Conservation (phyloP, 345 rosid species). For the Iberis pinnata region DNA sequence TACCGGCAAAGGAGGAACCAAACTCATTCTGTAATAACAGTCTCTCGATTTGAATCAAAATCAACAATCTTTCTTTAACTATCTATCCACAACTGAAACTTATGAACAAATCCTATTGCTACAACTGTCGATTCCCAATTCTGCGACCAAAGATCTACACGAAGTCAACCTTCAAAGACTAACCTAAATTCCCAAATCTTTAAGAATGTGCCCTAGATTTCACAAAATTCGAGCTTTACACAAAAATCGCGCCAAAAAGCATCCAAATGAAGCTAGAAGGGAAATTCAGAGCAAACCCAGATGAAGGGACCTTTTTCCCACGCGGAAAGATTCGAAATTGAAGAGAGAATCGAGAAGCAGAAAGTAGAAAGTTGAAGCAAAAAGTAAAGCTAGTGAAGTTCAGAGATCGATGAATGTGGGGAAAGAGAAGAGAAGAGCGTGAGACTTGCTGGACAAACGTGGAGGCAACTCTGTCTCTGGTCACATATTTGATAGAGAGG, state of each 20-base stretch:
- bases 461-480: conserved; percentile 53
- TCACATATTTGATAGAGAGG: conserved; percentile 22
- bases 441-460: conserved; percentile 58
- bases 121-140: conserved; percentile 8
- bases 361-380: neutral
- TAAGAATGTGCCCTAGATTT: neutral
- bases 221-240: conserved; percentile 4
- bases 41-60: neutral
- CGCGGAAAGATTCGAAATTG: conserved; percentile 12
- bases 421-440: conserved; percentile 26
- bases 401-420: conserved; percentile 10
- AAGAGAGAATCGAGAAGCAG: conserved; percentile 14
- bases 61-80: conserved; percentile 9
- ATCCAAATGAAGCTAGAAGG: neutral
- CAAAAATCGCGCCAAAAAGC: neutral
- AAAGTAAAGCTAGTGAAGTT: conserved; percentile 6
- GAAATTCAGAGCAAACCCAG: conserved; percentile 37
- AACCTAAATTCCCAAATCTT: neutral
- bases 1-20: conserved; percentile 41
- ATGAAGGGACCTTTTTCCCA: conserved; percentile 22
- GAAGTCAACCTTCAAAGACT: conserved; percentile 9
- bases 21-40: conserved; percentile 47
- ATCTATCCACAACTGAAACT: conserved; percentile 21
- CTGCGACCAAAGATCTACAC: neutral
- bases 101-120: conserved; percentile 14